Evolutionary conservation across 305 asterid species (phyloP).

Genomic region (Solanum hybrid): DNA sequence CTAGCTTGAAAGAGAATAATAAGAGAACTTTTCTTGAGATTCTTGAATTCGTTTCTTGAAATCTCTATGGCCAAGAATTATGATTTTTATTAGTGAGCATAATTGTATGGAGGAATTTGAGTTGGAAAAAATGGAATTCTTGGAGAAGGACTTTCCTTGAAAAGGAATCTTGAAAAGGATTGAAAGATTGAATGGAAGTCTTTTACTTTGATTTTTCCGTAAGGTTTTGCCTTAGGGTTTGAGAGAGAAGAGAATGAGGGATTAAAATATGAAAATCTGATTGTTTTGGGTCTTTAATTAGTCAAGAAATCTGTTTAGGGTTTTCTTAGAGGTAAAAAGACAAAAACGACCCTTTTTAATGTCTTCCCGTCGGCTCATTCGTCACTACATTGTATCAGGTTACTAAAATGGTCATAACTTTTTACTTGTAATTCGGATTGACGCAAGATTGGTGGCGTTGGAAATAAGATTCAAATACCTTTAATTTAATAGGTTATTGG

Average conservation of each 20-base stretch:
- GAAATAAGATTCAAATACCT: background rate
- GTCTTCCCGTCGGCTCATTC: background rate
- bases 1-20: background rate
- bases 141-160: background rate
- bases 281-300: no score
- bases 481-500: background rate
- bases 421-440: background rate
- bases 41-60: background rate
- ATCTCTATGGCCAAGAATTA: background rate
- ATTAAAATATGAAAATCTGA: background rate
- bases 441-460: background rate
- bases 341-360: background rate
- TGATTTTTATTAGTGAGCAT: background rate
- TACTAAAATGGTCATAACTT: no score
- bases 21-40: background rate
- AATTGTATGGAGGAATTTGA: background rate
- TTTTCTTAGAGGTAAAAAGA: background rate
- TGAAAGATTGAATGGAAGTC: background rate
- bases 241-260: background rate
- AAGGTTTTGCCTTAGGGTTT: background rate
- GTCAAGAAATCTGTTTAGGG: background rate
- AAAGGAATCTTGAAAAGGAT: background rate
- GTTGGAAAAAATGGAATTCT: no score
- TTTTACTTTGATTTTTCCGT: background rate
- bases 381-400: background rate